Conservation (phyloP, 2,329 filamentous ascomycete genomes). For the Aspergillus pseudotamarii region DNA sequence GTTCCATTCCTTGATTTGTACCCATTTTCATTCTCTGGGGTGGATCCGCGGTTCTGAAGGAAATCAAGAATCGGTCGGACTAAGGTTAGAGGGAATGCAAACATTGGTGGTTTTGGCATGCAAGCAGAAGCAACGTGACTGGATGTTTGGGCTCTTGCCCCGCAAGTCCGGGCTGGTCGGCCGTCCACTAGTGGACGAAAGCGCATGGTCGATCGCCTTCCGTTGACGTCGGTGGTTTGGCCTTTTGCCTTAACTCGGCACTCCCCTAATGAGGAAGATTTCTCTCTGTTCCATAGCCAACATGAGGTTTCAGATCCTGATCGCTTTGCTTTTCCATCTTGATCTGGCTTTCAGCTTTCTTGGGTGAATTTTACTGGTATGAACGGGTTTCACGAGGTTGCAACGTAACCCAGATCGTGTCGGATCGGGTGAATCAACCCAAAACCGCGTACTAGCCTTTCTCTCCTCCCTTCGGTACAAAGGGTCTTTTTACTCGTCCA, state of each 20-base stretch:
- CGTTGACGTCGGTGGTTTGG: slow-evolving; percentile 6
- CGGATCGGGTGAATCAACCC: background rate
- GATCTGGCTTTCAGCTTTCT: background rate
- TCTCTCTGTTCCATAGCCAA: background rate
- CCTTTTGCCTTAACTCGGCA: background rate
- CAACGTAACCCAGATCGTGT: background rate
- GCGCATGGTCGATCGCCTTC: slow-evolving; percentile 2
- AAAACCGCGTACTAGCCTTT: background rate
- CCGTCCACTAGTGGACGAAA: slow-evolving; percentile 1
- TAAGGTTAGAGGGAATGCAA: background rate
- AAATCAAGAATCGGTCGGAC: background rate
- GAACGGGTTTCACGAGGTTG: background rate
- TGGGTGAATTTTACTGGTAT: background rate
- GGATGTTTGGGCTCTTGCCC: background rate
- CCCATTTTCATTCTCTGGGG: background rate
- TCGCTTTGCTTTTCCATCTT: background rate
- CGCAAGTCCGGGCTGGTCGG: background rate
- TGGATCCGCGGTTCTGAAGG: background rate
- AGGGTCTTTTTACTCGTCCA: background rate
- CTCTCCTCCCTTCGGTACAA: background rate
- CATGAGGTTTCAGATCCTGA: background rate
- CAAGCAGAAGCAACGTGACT: background rate
- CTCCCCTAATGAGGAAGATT: slow-evolving; percentile 2
- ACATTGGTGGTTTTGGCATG: background rate
- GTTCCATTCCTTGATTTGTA: background rate